phyloP scores from a whole-genome alignment of 1,139 yeast species.

The Sugiyamaella castrensis region DNA sequence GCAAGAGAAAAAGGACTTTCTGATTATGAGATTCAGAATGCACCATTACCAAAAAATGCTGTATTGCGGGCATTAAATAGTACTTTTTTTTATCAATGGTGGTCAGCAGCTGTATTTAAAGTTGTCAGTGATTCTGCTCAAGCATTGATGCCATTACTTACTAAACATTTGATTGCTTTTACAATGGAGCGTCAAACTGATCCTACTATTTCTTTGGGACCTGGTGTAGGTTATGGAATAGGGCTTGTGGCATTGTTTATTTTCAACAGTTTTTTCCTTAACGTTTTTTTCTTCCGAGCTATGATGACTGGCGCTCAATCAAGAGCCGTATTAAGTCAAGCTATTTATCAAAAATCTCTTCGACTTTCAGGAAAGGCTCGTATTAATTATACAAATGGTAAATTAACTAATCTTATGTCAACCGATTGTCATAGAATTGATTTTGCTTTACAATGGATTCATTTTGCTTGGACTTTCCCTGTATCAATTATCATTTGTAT shows the following conservation, averaged over 20 bases:
- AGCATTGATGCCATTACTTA: slow-evolving; percentile 50
- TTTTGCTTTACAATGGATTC: slow-evolving; percentile 69
- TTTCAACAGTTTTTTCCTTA: slow-evolving; percentile 51
- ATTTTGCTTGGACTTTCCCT: slow-evolving; percentile 61
- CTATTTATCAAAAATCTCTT: slow-evolving; percentile 64
- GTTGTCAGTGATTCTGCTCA: slow-evolving; percentile 49
- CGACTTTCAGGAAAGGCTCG: slow-evolving; percentile 58
- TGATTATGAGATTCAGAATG: slow-evolving; percentile 25
- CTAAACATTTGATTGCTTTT: slow-evolving; percentile 52
- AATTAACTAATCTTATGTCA: slow-evolving; percentile 69
- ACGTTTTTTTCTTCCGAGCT: slow-evolving; percentile 62
- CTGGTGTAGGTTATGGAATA: slow-evolving; percentile 60
- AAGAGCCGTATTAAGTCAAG: slow-evolving; percentile 63
- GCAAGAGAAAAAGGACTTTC: slow-evolving; percentile 26
- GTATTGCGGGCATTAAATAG: slow-evolving; percentile 49
- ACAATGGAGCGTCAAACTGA: slow-evolving; percentile 30
- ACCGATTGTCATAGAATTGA: slow-evolving; percentile 80
- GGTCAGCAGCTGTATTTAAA: slow-evolving; percentile 45
- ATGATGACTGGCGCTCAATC: slow-evolving; percentile 66
- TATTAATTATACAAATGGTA: slow-evolving; percentile 60
- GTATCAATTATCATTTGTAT: slow-evolving; percentile 62
- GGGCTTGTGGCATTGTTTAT: slow-evolving; percentile 51
- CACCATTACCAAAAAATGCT: slow-evolving; percentile 42
- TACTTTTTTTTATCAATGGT: slow-evolving; percentile 55
- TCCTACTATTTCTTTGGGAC: slow-evolving; percentile 36